These are phyloP conservation scores for Citeromyces hawaiiensis DNA, from an alignment of 1,139 yeast species.

Conservation along the genomic window DNA sequence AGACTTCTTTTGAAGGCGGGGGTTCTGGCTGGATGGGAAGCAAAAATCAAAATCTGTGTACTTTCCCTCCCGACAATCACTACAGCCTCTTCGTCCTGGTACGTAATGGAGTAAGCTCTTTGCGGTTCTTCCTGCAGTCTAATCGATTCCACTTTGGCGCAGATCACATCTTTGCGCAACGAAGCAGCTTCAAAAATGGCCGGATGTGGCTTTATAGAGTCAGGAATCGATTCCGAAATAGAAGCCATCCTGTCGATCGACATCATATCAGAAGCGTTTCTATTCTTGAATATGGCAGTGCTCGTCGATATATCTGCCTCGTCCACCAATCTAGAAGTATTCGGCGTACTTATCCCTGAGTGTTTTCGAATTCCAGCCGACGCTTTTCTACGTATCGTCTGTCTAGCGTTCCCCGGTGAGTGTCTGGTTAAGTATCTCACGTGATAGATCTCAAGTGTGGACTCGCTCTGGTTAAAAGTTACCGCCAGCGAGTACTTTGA, in stretches of 20 bases:
- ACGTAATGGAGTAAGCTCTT: conserved; percentile 28
- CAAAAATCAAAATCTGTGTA: conserved; percentile 34
- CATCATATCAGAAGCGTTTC: conserved; percentile 42
- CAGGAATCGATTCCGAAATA: conserved; percentile 13
- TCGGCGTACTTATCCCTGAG: conserved; percentile 23
- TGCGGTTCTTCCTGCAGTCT: conserved; percentile 14
- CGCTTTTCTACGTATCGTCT: conserved; percentile 4
- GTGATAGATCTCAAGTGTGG: conserved; percentile 33
- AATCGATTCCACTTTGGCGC: conserved; percentile 43
- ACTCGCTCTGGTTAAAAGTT: conserved; percentile 33
- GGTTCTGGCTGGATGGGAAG: conserved; percentile 23
- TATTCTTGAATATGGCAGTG: conserved; percentile 18
- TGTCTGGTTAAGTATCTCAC: conserved; percentile 24
- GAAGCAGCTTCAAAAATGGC: background rate
- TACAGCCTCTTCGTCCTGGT: conserved; percentile 46
- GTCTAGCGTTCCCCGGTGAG: conserved; percentile 2
- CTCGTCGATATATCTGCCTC: conserved; percentile 6
- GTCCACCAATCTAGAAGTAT: conserved; percentile 27
- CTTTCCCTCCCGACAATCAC: conserved; percentile 24
- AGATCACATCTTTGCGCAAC: conserved; percentile 50
- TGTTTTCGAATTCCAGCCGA: background rate
- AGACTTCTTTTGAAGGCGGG: conserved; percentile 24
- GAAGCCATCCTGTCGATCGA: conserved; percentile 53
- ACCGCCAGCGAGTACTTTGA: conserved; percentile 31
- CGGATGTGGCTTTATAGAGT: conserved; percentile 7